Evolutionary conservation across 2,329 filamentous ascomycete genomes (phyloP).

Genomic region (Talaromyces atroroseus): DNA sequence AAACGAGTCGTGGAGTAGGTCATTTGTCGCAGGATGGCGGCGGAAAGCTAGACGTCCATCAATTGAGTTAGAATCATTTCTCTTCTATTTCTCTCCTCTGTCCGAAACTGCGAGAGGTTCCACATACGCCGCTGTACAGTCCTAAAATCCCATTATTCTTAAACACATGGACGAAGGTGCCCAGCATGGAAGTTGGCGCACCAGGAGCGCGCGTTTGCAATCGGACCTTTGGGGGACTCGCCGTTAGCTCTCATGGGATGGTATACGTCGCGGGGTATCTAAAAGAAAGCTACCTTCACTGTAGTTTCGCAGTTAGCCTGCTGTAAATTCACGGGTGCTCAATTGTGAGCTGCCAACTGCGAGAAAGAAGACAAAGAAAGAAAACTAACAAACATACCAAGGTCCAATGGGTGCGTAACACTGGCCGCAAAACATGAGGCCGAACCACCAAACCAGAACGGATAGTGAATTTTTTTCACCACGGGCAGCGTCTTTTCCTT

Average conservation of each 20-base stretch:
- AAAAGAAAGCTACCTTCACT: slow-evolving; percentile 50
- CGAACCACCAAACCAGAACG: slow-evolving; percentile 95
- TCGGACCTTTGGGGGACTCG: slow-evolving; percentile 60
- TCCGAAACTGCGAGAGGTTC: neutral
- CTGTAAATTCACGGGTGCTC: neutral
- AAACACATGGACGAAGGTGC: slow-evolving; percentile 78
- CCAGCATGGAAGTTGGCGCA: slow-evolving; percentile 72
- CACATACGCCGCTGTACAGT: slow-evolving; percentile 72
- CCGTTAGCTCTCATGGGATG: slow-evolving; percentile 11
- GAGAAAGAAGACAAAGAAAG: neutral
- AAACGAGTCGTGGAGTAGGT: slow-evolving; percentile 97
- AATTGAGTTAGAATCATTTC: neutral
- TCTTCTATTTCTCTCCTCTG: neutral
- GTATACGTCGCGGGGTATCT: neutral
- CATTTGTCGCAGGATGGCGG: slow-evolving; percentile 84
- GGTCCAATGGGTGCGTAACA: slow-evolving; percentile 88
- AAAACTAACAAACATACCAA: slow-evolving; percentile 55
- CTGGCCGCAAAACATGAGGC: slow-evolving; percentile 86
- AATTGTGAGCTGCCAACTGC: neutral
- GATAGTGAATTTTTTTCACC: slow-evolving; percentile 52
- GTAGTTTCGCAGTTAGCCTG: slow-evolving; percentile 21
- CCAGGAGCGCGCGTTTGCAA: slow-evolving; percentile 76
- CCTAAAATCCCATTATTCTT: slow-evolving; percentile 69
- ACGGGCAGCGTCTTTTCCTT: slow-evolving; percentile 12
- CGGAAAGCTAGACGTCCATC: slow-evolving; percentile 58